Conservation (phyloP, 192 early-diverging fungal genomes). For the Backusella mclennaniae region DNA sequence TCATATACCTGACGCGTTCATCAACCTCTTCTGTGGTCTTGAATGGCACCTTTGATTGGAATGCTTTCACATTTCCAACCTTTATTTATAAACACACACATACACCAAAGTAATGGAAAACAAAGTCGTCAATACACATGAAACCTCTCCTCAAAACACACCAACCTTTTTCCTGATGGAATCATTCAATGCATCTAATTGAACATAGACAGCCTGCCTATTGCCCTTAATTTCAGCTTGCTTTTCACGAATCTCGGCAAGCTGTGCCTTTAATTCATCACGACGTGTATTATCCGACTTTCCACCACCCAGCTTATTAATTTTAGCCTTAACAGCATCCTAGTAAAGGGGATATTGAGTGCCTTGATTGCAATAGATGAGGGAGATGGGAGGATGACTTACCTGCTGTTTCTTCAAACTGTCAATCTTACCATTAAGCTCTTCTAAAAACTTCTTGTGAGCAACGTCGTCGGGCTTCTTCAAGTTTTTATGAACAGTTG, state of each 20-base stretch:
- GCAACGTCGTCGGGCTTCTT: conserved; percentile 26
- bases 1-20: conserved; percentile 60
- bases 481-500: not conserved
- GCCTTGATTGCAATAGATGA: not conserved
- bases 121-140: not conserved
- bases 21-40: conserved; percentile 83
- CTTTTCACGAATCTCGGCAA: conserved; percentile 68
- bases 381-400: not conserved
- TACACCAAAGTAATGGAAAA: not conserved
- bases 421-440: conserved; percentile 16
- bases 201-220: conserved; percentile 68
- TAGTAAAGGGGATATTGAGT: conserved; percentile 21
- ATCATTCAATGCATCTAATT: conserved; percentile 64
- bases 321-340: conserved; percentile 51
- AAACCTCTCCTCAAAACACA: not conserved
- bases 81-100: not conserved
- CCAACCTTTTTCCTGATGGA: conserved; percentile 77
- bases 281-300: conserved; percentile 52
- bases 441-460: conserved; percentile 16
- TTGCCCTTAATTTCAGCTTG: conserved; percentile 66
- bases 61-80: conserved; percentile 45
- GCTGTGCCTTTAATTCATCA: conserved; percentile 55
- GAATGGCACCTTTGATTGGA: conserved; percentile 75
- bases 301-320: conserved; percentile 48
- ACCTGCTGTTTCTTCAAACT: conserved; percentile 21